Percentiles rank a stretch among this genome's conserved stretches.
Evolutionary conservation across 768 basidiomycete genomes (phyloP).

Genomic region (Obba rivulosa): DNA sequence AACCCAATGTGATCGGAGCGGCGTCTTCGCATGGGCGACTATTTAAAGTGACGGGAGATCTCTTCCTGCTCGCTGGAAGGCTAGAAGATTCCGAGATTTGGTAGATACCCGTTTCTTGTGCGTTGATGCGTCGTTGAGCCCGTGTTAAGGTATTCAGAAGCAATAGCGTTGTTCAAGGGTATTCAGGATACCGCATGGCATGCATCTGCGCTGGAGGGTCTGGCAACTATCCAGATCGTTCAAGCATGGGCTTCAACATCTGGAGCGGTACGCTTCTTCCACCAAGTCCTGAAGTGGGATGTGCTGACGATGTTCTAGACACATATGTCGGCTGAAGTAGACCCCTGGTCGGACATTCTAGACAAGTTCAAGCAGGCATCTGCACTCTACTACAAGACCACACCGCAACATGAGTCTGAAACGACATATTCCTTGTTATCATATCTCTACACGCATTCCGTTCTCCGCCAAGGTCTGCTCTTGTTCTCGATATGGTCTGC

Average conservation of each 20-base stretch:
- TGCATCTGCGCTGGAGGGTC: constrained; percentile 80
- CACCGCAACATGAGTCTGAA: constrained; percentile 41
- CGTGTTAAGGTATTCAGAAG: constrained; percentile 74
- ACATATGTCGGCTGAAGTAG: constrained; percentile 47
- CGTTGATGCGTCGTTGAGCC: constrained; percentile 11
- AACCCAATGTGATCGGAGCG: constrained; percentile 56
- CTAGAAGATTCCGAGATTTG: constrained; percentile 77
- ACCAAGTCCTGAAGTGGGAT: constrained; percentile 5
- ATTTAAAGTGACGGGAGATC: constrained; percentile 83
- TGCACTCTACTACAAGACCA: constrained; percentile 53
- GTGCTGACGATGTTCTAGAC: constrained; percentile 35
- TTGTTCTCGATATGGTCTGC: constrained; percentile 78
- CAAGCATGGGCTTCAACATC: constrained; percentile 82
- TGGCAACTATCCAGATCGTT: constrained; percentile 72
- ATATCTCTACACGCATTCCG: constrained; percentile 59
- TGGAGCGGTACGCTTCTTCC: constrained; percentile 51
- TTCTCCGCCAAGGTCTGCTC: constrained; percentile 69
- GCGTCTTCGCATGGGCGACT: constrained; percentile 81
- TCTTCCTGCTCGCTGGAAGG: constrained; percentile 85
- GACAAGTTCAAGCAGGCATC: constrained; percentile 69
- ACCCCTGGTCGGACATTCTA: constrained; percentile 70
- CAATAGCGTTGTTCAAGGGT: constrained; percentile 67
- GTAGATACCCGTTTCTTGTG: constrained; percentile 35
- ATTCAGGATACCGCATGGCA: constrained; percentile 84
- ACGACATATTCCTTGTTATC: constrained; percentile 58